Evolutionary conservation across 805 yeast genomes (phyloP), one percentile per base, ranked within the genome.

Genomic region (Cyberlindnera maclurae): DNA sequence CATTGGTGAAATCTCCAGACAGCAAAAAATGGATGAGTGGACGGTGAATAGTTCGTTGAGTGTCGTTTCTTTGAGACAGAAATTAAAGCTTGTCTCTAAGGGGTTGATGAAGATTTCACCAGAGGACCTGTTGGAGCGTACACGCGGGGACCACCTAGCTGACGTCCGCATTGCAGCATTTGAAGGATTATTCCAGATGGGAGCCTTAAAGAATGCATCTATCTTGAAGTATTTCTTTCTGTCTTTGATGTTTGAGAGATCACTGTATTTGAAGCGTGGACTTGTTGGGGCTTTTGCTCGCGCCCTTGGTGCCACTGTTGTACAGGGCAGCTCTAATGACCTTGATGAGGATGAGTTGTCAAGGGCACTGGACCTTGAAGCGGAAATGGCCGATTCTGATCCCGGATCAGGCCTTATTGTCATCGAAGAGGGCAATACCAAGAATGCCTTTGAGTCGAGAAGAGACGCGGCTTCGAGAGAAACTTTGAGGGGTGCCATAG

Each of bases 11-110:
- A 65, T 93, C 33, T 76, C 79, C 39, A 70, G 97, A 42, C 71
- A 79, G 43, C 76, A 78, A 47, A 77, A 88, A 44, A 70, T 93
- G 62, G 97, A 90, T 52, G 78, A 74, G 31, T 87, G 94, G 94
- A 80, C 95, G 0, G 77, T 73, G 44, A 80, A 77, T 37, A 57
- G 71, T 41, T 45, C 69, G 28, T 64, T 84, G 29, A 69, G 88
- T 13, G 59, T 67, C 20, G 63, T 75, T 5, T 75, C 88, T 22
- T 49, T 88, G 16, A 59, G 62, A 29, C 79, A 75, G 45, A 83
- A 81, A 45, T 68, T 83, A 31, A 58, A 65, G 28, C 60, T 93
- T 31, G 77, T 82, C 0, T 58, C 71, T 11, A 63, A 64, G 15
- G 86, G 87, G 0, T 58, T 77, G 9, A 64, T 73, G 16, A 60